Conservation (phyloP, 306 rosid species). For the Psophocarpus tetragonolobus region DNA sequence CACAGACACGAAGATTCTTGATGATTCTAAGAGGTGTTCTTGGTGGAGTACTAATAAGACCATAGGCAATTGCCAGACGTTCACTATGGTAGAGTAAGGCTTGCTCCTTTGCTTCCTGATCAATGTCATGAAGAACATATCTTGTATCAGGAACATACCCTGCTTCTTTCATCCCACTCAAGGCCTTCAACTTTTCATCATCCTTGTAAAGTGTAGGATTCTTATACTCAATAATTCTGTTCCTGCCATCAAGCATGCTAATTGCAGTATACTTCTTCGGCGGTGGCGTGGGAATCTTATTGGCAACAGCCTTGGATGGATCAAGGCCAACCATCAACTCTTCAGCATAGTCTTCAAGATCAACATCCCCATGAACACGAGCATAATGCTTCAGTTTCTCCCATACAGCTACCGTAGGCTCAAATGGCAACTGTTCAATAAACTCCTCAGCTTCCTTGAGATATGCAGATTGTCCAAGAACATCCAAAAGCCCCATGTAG, state of each 20-base stretch:
- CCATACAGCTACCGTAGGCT: constrained; percentile 60
- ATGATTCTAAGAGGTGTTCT: constrained; percentile 85
- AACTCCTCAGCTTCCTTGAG: constrained; percentile 74
- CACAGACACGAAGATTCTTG: constrained; percentile 82
- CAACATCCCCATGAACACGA: constrained; percentile 76
- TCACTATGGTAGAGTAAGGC: constrained; percentile 87
- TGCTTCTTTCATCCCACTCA: constrained; percentile 60
- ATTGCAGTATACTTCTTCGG: constrained; percentile 65
- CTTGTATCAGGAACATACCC: constrained; percentile 83
- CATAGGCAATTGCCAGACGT: constrained; percentile 82
- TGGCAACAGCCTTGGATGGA: constrained; percentile 57
- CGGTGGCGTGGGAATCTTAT: constrained; percentile 72
- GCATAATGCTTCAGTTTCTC: constrained; percentile 69
- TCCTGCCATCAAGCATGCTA: constrained; percentile 81
- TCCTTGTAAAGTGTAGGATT: constrained; percentile 81
- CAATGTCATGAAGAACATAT: constrained; percentile 89
- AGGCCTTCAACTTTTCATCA: constrained; percentile 75
- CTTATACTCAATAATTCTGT: constrained; percentile 62
- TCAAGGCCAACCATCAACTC: constrained; percentile 69
- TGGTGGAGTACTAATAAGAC: constrained; percentile 84
- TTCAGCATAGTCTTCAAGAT: constrained; percentile 73
- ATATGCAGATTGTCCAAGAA: constrained; percentile 80
- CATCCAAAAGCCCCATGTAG: constrained; percentile 76
- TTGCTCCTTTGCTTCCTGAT: constrained; percentile 95
- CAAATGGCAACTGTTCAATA: constrained; percentile 60